Evolutionary conservation across 73 alveolate species (phyloP).

Genomic region (Uronychia setigera): DNA sequence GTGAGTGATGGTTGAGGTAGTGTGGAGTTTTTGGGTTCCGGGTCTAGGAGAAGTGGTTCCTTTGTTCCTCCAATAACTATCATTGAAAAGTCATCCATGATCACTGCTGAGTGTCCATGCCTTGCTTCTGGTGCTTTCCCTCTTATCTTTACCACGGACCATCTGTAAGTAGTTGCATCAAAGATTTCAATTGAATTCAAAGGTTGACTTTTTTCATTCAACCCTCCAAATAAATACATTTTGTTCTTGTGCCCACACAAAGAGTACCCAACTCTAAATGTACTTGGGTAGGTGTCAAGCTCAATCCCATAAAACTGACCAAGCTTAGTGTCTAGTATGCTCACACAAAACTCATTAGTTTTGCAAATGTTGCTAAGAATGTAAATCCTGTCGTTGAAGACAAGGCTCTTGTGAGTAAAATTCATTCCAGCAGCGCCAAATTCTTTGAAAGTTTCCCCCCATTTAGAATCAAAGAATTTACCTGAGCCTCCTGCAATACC

Average conservation of each 20-base stretch:
- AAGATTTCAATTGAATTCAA: constrained; percentile 38
- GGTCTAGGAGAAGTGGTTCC: constrained; percentile 20
- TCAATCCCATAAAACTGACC: neutral
- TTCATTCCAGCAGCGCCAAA: neutral
- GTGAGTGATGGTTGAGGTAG: no score
- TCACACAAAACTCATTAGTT: neutral
- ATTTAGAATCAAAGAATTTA: neutral
- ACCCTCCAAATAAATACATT: constrained; percentile 49
- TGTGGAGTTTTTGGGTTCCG: no score
- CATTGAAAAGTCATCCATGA: constrained; percentile 30
- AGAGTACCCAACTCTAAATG: constrained; percentile 30
- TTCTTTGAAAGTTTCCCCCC: neutral
- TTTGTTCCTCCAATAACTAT: constrained; percentile 44
- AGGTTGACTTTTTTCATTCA: constrained; percentile 32
- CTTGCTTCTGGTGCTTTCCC: constrained; percentile 48
- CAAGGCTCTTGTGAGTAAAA: neutral
- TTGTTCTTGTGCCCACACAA: constrained; percentile 21
- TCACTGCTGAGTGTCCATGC: constrained; percentile 54
- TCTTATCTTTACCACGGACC: constrained; percentile 24
- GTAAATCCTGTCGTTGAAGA: constrained; percentile 8
- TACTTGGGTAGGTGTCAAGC: constrained; percentile 9
- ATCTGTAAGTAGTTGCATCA: constrained; percentile 48
- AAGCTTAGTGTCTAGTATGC: neutral
- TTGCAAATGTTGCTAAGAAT: neutral
- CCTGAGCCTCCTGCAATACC: neutral